Conservation (phyloP, 176 grass and related monocot genomes). For the Lolium multiflorum region DNA sequence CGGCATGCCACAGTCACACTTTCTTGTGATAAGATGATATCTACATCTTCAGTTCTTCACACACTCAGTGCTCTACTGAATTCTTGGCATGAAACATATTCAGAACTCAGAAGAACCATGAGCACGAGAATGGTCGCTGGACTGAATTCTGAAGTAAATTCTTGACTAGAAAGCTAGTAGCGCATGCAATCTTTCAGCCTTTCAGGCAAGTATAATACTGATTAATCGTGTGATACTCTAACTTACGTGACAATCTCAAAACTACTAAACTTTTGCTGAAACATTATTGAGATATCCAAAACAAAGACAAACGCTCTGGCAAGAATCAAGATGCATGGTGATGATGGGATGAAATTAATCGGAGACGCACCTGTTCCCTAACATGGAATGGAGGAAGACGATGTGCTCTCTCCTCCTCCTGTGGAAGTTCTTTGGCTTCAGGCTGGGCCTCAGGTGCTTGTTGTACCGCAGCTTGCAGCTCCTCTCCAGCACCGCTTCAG, state of each 20-base stretch:
- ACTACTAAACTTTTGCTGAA: neutral
- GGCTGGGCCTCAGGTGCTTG: conserved; percentile 93
- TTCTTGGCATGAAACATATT: neutral
- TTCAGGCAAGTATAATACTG: neutral
- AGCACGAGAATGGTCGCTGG: neutral
- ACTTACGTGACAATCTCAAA: neutral
- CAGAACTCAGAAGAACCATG: conserved; percentile 5
- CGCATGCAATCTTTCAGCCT: neutral
- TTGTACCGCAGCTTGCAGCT: conserved; percentile 93
- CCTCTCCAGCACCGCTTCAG: conserved; percentile 94
- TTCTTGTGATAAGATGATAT: no score
- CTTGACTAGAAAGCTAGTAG: neutral
- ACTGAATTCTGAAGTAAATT: neutral
- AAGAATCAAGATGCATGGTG: neutral
- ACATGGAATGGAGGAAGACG: conserved; percentile 79
- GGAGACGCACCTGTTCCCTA: conserved; percentile 74
- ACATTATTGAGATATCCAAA: neutral
- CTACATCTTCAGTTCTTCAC: neutral
- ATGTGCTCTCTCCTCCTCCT: conserved; percentile 88
- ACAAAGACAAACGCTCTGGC: neutral
- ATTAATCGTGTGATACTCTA: neutral
- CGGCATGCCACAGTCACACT: no score
- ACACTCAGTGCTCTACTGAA: neutral
- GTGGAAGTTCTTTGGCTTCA: conserved; percentile 94
- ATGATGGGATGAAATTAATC: neutral